Conservation (phyloP, 768 basidiomycete species). For the Lactarius hatsudake region DNA sequence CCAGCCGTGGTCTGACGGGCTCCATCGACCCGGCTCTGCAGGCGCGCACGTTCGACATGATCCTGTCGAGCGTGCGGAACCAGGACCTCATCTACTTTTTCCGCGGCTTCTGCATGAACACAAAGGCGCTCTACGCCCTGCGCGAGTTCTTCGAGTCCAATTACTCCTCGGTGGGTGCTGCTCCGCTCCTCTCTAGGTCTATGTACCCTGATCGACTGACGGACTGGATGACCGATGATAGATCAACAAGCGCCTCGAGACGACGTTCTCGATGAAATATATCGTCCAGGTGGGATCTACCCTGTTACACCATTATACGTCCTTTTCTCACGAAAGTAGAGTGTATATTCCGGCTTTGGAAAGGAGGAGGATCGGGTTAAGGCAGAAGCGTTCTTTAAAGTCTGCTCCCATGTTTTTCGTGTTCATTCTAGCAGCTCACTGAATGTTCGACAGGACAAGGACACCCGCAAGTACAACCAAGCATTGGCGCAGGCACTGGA, state of each 20-base stretch:
- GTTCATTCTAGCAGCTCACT: not conserved
- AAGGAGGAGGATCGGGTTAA: slow-evolving; percentile 16
- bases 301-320: not conserved
- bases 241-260: slow-evolving; percentile 23
- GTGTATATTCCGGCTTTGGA: slow-evolving; percentile 10
- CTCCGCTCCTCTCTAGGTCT: not conserved
- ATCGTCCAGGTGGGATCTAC: slow-evolving; percentile 11
- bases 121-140: slow-evolving; percentile 49
- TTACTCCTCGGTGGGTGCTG: slow-evolving; percentile 55
- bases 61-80: slow-evolving; percentile 50
- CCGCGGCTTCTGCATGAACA: slow-evolving; percentile 55
- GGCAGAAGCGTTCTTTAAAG: slow-evolving; percentile 27
- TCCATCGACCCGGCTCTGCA: slow-evolving; percentile 56
- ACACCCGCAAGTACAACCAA: slow-evolving; percentile 24
- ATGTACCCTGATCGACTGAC: not conserved
- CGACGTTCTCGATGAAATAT: slow-evolving; percentile 18
- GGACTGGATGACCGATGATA: not conserved
- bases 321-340: not conserved
- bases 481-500: slow-evolving; percentile 25
- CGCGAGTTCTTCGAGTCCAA: slow-evolving; percentile 66
- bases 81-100: slow-evolving; percentile 69
- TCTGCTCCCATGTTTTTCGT: not conserved
- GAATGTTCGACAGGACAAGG: slow-evolving; percentile 16
- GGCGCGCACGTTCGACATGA: slow-evolving; percentile 59
- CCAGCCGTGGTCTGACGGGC: slow-evolving; percentile 62